Evolutionary conservation across 345 rosid species (phyloP).

Genomic region (Ceriops tagal): DNA sequence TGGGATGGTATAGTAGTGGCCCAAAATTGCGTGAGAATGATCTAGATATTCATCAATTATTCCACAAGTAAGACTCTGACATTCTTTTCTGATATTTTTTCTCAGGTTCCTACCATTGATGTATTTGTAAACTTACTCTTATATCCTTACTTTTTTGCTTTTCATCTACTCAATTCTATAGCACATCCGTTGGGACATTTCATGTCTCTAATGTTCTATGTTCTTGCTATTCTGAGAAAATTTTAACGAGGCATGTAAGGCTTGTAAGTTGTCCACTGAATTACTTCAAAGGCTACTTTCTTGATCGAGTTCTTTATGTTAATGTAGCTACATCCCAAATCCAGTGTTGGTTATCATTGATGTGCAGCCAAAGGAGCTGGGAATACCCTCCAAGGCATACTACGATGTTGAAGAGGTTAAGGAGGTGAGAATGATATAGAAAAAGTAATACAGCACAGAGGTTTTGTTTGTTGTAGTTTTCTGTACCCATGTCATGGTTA

Average conservation of each 20-base stretch:
- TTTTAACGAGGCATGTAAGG: neutral
- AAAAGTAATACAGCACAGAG: neutral
- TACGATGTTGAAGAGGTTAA: slow-evolving; percentile 85
- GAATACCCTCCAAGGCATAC: slow-evolving; percentile 86
- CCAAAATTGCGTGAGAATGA: slow-evolving; percentile 90
- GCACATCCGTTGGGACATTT: too few relatives aligned
- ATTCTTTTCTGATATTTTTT: neutral
- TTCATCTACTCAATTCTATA: too few relatives aligned
- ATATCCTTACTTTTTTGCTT: too few relatives aligned
- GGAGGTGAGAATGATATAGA: slow-evolving; percentile 43
- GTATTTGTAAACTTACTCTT: neutral
- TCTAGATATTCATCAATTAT: slow-evolving; percentile 51
- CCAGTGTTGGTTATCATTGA: slow-evolving; percentile 89
- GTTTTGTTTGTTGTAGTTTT: neutral
- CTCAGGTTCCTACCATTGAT: neutral
- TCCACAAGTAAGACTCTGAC: slow-evolving; percentile 46
- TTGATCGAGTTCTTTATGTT: slow-evolving; percentile 6
- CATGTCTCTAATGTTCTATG: too few relatives aligned
- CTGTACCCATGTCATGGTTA: neutral
- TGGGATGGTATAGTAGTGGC: slow-evolving; percentile 96
- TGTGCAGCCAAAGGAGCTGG: slow-evolving; percentile 86
- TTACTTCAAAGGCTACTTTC: neutral
- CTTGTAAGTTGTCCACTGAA: slow-evolving; percentile 1
- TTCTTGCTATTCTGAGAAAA: too few relatives aligned
- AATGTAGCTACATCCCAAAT: slow-evolving; percentile 64